phyloP scores from a whole-genome alignment of 1,139 yeast species.

The Tardiomyces depauwii region DNA sequence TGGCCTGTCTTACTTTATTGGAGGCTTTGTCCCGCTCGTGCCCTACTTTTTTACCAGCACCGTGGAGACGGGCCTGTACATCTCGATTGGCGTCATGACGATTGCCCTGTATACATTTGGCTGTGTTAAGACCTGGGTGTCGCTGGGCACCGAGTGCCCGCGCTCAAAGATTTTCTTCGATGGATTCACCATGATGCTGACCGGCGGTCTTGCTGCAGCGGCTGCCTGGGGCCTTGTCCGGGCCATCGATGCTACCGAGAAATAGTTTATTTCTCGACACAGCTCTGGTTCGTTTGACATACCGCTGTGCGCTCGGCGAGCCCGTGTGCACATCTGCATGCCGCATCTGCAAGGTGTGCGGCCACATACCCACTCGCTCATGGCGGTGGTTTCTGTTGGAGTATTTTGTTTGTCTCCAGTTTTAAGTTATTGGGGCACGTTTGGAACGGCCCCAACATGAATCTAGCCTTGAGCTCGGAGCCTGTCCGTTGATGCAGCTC shows the following conservation, averaged over 20 bases:
- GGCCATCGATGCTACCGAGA: slow-evolving; percentile 39
- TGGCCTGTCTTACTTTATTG: slow-evolving; percentile 63
- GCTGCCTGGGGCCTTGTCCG: slow-evolving; percentile 92
- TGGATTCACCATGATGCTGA: slow-evolving; percentile 84
- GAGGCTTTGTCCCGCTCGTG: slow-evolving; percentile 70
- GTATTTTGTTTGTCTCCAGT: no score
- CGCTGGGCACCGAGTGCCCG: slow-evolving; percentile 72
- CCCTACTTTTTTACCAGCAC: slow-evolving; percentile 68
- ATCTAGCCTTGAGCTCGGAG: no score
- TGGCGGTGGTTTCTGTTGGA: no score
- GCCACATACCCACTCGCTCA: no score
- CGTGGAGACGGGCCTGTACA: slow-evolving; percentile 65
- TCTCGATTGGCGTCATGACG: slow-evolving; percentile 73
- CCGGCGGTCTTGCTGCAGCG: slow-evolving; percentile 94
- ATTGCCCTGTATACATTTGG: slow-evolving; percentile 84
- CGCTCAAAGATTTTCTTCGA: slow-evolving; percentile 51
- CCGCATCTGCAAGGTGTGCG: no score
- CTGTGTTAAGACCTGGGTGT: slow-evolving; percentile 67
- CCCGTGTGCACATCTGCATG: no score
- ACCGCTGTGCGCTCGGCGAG: no score
- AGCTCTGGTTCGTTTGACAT: no score
- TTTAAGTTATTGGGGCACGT: no score
- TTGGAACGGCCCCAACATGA: no score
- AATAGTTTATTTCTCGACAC: neutral
- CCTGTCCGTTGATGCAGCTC: no score